A percentile compares a stretch with the other conserved stretches of the same genome.
Evolutionary conservation across 768 basidiomycete genomes (phyloP).

Genomic region (Coprinopsis cinerea): DNA sequence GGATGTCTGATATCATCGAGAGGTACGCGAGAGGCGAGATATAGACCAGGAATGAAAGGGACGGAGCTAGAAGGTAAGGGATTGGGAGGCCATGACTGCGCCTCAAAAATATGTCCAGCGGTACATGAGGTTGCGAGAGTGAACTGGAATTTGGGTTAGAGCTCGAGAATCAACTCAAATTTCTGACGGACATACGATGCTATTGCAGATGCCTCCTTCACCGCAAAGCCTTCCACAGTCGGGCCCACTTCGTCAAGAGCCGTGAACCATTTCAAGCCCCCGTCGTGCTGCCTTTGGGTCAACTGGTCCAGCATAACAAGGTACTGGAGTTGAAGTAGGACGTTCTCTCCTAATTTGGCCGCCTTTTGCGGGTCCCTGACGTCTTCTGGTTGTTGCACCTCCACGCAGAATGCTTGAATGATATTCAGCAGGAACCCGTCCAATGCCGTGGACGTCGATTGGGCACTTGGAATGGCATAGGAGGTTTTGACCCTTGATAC

Average conservation of each 20-base stretch:
- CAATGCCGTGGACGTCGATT: conserved; percentile 35
- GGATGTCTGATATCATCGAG: conserved; percentile 39
- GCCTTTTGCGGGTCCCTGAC: conserved; percentile 49
- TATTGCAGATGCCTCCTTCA: conserved; percentile 45
- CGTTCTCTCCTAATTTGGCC: conserved; percentile 37
- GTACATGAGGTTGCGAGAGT: conserved; percentile 32
- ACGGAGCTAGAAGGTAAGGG: conserved; percentile 64
- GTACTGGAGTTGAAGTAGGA: conserved; percentile 56
- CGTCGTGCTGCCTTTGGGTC: conserved; percentile 53
- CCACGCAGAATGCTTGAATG: conserved; percentile 51
- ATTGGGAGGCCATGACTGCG: conserved; percentile 64
- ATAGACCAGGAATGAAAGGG: conserved; percentile 67
- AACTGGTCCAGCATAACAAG: conserved; percentile 69
- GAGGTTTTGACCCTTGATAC: conserved; percentile 65
- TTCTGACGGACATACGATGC: conserved; percentile 39
- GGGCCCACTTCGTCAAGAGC: conserved; percentile 53
- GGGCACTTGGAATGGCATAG: conserved; percentile 51
- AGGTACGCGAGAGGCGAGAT: conserved; percentile 68
- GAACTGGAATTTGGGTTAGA: conserved; percentile 23
- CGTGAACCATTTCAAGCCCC: conserved; percentile 71
- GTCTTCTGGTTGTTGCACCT: conserved; percentile 51
- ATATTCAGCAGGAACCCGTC: conserved; percentile 57
- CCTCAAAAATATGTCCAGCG: conserved; percentile 68
- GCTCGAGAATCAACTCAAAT: background rate
- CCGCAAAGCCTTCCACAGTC: conserved; percentile 43